Evolutionary conservation across 352 stramenopile genomes (phyloP).

Genomic region (Phytophthora pinifolia): DNA sequence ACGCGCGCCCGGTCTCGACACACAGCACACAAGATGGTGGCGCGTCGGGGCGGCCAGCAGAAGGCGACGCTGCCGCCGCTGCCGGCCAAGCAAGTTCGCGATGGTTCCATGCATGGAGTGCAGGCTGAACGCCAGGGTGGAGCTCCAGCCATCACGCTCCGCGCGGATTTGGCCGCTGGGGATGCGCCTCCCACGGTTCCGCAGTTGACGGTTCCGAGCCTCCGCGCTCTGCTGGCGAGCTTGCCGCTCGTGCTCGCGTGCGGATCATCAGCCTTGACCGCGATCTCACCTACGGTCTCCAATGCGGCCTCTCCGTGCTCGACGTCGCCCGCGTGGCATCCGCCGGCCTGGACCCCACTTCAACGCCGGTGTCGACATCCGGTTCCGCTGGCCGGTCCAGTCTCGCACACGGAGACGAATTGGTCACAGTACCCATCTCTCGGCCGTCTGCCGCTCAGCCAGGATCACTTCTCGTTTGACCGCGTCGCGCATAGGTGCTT

Average conservation of each 20-base stretch:
- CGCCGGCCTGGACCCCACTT: too few species aligned
- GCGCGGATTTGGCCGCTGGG: constrained; percentile 19
- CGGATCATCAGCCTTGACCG: too few species aligned
- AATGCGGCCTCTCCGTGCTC: too few species aligned
- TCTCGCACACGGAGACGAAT: constrained; percentile 14
- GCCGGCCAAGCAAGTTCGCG: constrained; percentile 3
- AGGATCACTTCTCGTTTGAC: constrained; percentile 34
- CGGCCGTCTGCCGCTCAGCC: constrained; percentile 24
- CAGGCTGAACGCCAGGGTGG: not conserved
- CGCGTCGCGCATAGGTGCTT: constrained; percentile 6
- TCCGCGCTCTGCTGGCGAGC: too few species aligned
- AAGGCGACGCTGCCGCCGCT: not conserved
- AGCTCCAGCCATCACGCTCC: constrained; percentile 6
- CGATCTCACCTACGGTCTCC: not conserved
- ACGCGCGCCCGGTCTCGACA: constrained; percentile 10
- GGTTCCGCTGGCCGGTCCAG: constrained; percentile 22
- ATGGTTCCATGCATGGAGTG: too few species aligned
- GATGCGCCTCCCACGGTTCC: constrained; percentile 29
- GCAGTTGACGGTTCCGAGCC: constrained; percentile 27
- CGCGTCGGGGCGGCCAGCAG: not conserved
- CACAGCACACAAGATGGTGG: constrained; percentile 1
- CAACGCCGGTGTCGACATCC: constrained; percentile 11
- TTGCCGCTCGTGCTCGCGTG: too few species aligned
- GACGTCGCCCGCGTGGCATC: too few species aligned
- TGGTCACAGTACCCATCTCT: constrained; percentile 22